Evolutionary conservation across 1,284 basidiomycete genomes (phyloP).

Genomic region (Earliella scabrosa): DNA sequence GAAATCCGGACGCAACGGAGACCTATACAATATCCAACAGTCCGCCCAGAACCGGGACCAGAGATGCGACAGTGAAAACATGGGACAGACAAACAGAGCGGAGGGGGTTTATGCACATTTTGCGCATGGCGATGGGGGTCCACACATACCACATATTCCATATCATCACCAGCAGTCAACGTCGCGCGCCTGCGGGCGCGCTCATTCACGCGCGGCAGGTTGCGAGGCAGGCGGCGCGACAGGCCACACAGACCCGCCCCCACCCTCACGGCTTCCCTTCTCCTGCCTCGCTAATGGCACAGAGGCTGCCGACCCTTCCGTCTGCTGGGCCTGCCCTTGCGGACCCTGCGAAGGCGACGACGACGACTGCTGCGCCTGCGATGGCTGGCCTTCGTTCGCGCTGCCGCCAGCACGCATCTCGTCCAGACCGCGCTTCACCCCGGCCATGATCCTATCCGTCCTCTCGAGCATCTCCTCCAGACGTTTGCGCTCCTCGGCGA

Average conservation of each 20-base stretch:
- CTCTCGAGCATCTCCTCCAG: slow-evolving; percentile 73
- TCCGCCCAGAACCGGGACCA: slow-evolving; percentile 10
- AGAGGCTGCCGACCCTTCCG: slow-evolving; percentile 18
- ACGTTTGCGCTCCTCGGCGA: slow-evolving; percentile 61
- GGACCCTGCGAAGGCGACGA: neutral
- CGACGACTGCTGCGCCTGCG: slow-evolving; percentile 8
- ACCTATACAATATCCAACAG: slow-evolving; percentile 26
- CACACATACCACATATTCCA: slow-evolving; percentile 3
- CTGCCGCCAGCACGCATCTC: slow-evolving; percentile 55
- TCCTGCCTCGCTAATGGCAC: slow-evolving; percentile 36
- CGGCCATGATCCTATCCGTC: slow-evolving; percentile 73
- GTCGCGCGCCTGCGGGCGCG: neutral
- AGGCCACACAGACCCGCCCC: slow-evolving; percentile 35
- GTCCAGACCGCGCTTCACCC: slow-evolving; percentile 72
- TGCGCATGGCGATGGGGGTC: neutral
- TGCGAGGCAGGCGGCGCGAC: slow-evolving; percentile 31
- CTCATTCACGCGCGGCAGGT: slow-evolving; percentile 31
- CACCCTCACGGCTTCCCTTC: slow-evolving; percentile 34
- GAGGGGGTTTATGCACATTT: slow-evolving; percentile 12
- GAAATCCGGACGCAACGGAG: slow-evolving; percentile 13
- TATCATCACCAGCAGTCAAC: neutral
- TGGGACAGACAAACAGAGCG: neutral
- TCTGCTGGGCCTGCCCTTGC: slow-evolving; percentile 2
- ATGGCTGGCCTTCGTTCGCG: slow-evolving; percentile 10
- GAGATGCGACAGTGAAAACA: slow-evolving; percentile 4